Evolutionary conservation across 495 filamentous ascomycete species (phyloP).

Genomic region (Xylaria intraflava): DNA sequence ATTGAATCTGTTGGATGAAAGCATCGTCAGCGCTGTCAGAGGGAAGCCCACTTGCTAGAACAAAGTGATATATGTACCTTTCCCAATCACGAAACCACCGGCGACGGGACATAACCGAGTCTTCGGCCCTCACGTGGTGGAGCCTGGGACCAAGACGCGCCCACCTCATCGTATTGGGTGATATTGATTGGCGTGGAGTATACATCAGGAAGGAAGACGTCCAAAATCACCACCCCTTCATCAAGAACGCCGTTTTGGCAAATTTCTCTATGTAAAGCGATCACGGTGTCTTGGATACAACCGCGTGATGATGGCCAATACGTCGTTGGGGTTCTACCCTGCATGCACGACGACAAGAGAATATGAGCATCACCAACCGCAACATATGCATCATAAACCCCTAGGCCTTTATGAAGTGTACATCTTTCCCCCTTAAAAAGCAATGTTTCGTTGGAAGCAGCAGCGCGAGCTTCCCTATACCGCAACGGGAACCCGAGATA

Average conservation of each 20-base stretch:
- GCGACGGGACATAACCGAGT: neutral
- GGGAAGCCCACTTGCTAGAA: neutral
- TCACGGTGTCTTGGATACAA: conserved; percentile 25
- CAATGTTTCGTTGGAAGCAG: conserved; percentile 7
- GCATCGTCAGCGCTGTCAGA: neutral
- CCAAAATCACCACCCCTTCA: conserved; percentile 19
- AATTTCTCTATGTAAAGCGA: conserved; percentile 26
- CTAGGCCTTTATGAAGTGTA: conserved; percentile 20
- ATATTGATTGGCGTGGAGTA: conserved; percentile 8
- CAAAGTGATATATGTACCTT: neutral
- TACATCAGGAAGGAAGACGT: conserved; percentile 27
- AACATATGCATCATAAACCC: conserved; percentile 10
- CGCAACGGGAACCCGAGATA: conserved; percentile 13
- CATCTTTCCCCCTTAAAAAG: conserved; percentile 19
- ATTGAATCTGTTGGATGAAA: neutral
- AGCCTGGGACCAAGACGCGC: neutral
- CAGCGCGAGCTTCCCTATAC: conserved; percentile 11
- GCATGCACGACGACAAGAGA: conserved; percentile 7
- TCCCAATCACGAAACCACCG: neutral
- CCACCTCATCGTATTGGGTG: neutral
- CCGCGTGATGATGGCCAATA: conserved; percentile 6
- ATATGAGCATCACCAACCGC: neutral
- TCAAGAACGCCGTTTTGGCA: conserved; percentile 16
- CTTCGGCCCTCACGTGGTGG: neutral
- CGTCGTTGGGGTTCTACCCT: conserved; percentile 2